Evolutionary conservation across 139 green algal genomes (phyloP).

Genomic region (Volvox africanus): DNA sequence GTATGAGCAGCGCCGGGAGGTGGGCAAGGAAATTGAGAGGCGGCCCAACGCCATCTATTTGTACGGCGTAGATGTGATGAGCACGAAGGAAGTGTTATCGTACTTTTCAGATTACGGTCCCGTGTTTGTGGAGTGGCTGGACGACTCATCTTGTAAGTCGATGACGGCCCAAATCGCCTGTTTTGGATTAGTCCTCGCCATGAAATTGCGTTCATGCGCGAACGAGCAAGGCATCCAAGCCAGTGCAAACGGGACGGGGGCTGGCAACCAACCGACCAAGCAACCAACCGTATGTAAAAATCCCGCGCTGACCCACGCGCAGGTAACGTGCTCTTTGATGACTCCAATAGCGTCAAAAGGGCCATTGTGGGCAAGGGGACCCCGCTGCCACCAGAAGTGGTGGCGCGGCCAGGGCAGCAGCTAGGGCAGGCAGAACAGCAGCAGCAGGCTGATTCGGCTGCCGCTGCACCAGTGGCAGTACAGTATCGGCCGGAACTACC

Average conservation of each 20-base stretch:
- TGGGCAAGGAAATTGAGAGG: slow-evolving; percentile 51
- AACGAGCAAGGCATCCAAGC: too few relatives aligned
- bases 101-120: slow-evolving; percentile 84
- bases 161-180: too few relatives aligned
- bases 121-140: slow-evolving; percentile 91
- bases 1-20: slow-evolving; percentile 73
- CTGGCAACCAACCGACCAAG: too few relatives aligned
- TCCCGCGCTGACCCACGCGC: background rate
- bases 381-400: slow-evolving; percentile 71
- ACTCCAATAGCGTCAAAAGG: slow-evolving; percentile 68
- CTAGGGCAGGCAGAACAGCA: background rate
- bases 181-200: too few relatives aligned
- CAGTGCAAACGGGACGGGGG: too few relatives aligned
- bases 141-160: slow-evolving; percentile 82
- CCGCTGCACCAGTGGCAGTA: background rate
- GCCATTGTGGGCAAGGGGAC: slow-evolving; percentile 75
- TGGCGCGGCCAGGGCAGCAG: slow-evolving; percentile 1
- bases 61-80: slow-evolving; percentile 92
- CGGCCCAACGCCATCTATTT: slow-evolving; percentile 65
- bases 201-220: too few relatives aligned
- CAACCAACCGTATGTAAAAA: too few relatives aligned
- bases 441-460: background rate
- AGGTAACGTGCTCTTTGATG: slow-evolving; percentile 85
- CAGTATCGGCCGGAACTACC: slow-evolving; percentile 37
- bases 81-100: slow-evolving; percentile 61